phyloP scores from a whole-genome alignment of 2,329 filamentous ascomycete species.

The Curvularia spicifera region DNA sequence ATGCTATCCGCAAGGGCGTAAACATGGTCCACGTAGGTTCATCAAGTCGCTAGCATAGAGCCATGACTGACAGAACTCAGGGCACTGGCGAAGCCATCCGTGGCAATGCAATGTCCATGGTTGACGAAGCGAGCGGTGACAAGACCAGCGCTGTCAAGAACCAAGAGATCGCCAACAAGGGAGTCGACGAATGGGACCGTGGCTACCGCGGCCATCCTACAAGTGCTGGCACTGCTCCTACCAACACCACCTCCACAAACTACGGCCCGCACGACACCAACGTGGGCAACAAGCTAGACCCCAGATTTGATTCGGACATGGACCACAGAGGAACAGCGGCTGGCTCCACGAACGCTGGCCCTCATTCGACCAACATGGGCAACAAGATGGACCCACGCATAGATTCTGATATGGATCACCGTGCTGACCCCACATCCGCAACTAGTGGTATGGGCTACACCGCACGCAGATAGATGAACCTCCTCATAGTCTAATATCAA shows the following conservation, averaged over 20 bases:
- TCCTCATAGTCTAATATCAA: constrained; percentile 17
- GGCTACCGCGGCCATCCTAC: constrained; percentile 42
- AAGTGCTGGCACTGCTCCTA: constrained; percentile 39
- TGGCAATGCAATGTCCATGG: constrained; percentile 46
- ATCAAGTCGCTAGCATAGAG: background rate
- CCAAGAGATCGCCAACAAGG: constrained; percentile 41
- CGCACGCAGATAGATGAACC: constrained; percentile 25
- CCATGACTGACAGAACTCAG: constrained; percentile 27
- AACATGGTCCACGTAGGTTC: constrained; percentile 44
- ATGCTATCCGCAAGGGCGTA: constrained; percentile 44
- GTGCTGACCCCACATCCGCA: constrained; percentile 22
- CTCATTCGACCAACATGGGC: constrained; percentile 37
- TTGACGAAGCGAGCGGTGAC: constrained; percentile 45
- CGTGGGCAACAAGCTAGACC: constrained; percentile 42
- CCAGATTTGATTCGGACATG: constrained; percentile 39
- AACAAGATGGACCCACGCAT: constrained; percentile 47
- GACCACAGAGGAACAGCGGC: constrained; percentile 28
- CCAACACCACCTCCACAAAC: constrained; percentile 34
- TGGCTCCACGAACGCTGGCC: constrained; percentile 36
- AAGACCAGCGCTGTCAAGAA: constrained; percentile 38
- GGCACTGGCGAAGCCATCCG: constrained; percentile 50
- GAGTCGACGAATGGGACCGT: constrained; percentile 45
- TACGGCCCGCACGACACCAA: constrained; percentile 44
- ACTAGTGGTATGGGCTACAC: constrained; percentile 22
- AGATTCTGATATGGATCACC: constrained; percentile 32